These are phyloP conservation scores for Apiospora malaysiana DNA, from an alignment of 2,329 filamentous ascomycete genomes.

Conservation along the genomic window DNA sequence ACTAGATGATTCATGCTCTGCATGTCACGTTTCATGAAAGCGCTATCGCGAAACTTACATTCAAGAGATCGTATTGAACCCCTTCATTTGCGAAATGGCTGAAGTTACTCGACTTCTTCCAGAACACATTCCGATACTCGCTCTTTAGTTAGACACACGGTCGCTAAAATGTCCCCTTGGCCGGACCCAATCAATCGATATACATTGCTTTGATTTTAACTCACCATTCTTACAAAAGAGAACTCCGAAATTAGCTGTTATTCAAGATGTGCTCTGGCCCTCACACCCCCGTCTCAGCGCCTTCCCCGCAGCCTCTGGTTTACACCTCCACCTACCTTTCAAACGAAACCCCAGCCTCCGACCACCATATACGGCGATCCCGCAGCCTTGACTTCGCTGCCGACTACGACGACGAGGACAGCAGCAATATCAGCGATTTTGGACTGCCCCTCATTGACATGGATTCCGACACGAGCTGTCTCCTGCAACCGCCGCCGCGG, in stretches of 20 bases:
- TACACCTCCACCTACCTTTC: constrained; percentile 33
- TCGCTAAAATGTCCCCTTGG: not conserved
- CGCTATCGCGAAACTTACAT: too few species aligned
- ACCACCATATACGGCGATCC: not conserved
- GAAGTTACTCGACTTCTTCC: not conserved
- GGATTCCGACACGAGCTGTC: constrained; percentile 39
- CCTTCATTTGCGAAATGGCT: not conserved
- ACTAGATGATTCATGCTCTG: not conserved
- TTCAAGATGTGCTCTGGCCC: constrained; percentile 34
- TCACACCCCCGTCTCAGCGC: constrained; percentile 34
- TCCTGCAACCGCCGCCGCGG: constrained; percentile 35
- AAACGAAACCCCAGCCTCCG: constrained; percentile 26
- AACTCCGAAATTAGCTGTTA: too few species aligned
- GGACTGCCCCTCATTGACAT: constrained; percentile 29
- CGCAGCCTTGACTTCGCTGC: not conserved
- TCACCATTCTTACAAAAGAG: too few species aligned
- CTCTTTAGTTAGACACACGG: not conserved
- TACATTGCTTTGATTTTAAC: too few species aligned
- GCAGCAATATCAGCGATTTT: constrained; percentile 30
- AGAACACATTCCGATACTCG: not conserved
- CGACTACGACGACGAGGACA: constrained; percentile 18
- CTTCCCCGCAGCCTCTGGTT: constrained; percentile 35
- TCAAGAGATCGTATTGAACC: not conserved
- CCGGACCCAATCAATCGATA: too few species aligned
- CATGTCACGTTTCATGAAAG: not conserved